A percentile compares a stretch with the other conserved stretches of the same genome.
phyloP scores from a whole-genome alignment of 306 rosid species.

The Crotalaria pallida region DNA sequence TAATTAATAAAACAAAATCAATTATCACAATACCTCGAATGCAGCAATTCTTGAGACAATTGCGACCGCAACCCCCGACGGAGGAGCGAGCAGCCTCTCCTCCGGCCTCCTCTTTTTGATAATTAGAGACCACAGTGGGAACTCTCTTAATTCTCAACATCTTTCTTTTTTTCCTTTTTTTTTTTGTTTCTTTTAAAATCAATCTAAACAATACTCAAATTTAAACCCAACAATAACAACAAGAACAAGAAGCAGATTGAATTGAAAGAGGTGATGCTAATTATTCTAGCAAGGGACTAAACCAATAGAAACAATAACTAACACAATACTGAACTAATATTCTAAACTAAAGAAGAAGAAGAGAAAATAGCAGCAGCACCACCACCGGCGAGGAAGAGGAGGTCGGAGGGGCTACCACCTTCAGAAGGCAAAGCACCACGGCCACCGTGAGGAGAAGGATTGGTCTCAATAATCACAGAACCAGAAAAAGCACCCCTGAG shows the following conservation, averaged over 20 bases:
- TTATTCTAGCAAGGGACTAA: too few relatives aligned
- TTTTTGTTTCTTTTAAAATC: background rate
- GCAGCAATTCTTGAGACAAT: constrained; percentile 77
- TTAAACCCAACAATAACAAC: background rate
- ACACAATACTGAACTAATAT: background rate
- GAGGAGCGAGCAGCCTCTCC: constrained; percentile 37
- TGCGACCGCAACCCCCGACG: constrained; percentile 72
- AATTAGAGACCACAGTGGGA: constrained; percentile 86
- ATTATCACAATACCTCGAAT: constrained; percentile 73
- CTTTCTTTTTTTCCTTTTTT: background rate
- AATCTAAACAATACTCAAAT: constrained; percentile 17
- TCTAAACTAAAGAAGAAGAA: background rate
- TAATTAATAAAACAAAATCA: too few relatives aligned
- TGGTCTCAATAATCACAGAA: constrained; percentile 47
- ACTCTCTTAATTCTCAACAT: constrained; percentile 90
- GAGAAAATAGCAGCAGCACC: constrained; percentile 30
- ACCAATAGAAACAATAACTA: background rate
- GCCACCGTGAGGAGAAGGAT: constrained; percentile 99
- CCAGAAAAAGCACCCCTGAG: constrained; percentile 51
- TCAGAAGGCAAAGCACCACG: constrained; percentile 99
- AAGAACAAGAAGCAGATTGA: background rate
- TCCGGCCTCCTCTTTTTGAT: constrained; percentile 68
- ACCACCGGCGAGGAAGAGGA: constrained; percentile 97
- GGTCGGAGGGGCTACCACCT: constrained; percentile 99
- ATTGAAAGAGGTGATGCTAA: too few relatives aligned